A percentile compares a stretch with the other conserved stretches of the same genome.
Evolutionary conservation across 352 stramenopile genomes (phyloP).

Genomic region (Globisporangium cederbergense): DNA sequence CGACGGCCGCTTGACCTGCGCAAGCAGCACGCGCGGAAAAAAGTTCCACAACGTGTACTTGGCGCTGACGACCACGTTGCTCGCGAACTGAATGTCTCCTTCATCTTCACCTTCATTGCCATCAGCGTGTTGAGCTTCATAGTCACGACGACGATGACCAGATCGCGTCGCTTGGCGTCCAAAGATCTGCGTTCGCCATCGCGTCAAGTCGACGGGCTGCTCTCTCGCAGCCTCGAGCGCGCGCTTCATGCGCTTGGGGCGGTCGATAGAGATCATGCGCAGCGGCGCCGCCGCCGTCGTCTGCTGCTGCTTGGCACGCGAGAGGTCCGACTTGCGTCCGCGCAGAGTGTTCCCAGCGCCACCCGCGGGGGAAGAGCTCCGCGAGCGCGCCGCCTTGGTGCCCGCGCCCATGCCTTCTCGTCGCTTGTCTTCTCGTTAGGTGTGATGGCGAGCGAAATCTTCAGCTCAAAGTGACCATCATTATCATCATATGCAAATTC

Average conservation of each 20-base stretch:
- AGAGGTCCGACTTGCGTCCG: neutral
- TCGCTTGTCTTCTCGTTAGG: neutral
- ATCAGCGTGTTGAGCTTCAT: neutral
- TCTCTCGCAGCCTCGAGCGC: constrained; percentile 16
- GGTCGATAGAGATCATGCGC: constrained; percentile 46
- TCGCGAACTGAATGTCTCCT: constrained; percentile 29
- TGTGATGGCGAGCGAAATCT: constrained; percentile 1
- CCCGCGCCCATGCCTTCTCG: neutral
- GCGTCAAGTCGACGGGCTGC: neutral
- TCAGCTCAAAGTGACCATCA: neutral
- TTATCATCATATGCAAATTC: too few species aligned
- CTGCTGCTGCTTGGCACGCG: neutral
- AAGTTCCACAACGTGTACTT: constrained; percentile 87
- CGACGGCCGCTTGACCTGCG: constrained; percentile 67
- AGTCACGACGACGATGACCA: neutral
- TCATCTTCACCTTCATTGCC: constrained; percentile 12
- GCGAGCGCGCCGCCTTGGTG: neutral
- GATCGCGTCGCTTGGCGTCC: constrained; percentile 6
- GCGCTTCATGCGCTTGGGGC: constrained; percentile 22
- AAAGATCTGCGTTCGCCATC: constrained; percentile 6
- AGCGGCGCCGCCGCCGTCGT: constrained; percentile 4
- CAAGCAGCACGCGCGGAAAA: constrained; percentile 61
- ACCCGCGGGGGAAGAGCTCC: neutral
- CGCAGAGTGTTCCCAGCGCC: neutral
- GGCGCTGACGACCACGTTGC: constrained; percentile 73